phyloP scores from a whole-genome alignment of 2,329 filamentous ascomycete genomes.

The Fusarium sp. region DNA sequence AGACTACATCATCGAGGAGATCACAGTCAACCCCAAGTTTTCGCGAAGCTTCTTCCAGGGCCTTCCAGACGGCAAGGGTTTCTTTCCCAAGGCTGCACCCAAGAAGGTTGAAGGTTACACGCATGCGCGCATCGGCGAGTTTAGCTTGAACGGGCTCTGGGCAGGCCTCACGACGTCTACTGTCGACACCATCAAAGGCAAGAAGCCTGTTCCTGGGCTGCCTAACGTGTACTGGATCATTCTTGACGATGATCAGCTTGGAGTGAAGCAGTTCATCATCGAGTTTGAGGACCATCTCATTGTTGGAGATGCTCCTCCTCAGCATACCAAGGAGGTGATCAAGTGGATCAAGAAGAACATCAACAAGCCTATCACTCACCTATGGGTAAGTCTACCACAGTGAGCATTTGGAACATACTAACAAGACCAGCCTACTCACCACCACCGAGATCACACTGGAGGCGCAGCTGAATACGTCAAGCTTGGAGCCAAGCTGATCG shows the following conservation, averaged over 20 bases:
- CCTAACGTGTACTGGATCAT: constrained; percentile 23
- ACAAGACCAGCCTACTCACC: constrained; percentile 25
- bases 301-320: constrained; percentile 24
- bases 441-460: constrained; percentile 28
- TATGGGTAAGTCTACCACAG: constrained; percentile 14
- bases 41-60: background rate
- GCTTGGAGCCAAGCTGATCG: constrained; percentile 8
- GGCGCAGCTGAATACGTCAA: constrained; percentile 13
- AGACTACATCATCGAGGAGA: constrained; percentile 18
- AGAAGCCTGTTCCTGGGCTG: background rate
- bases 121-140: constrained; percentile 21
- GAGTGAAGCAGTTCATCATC: constrained; percentile 27
- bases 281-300: constrained; percentile 30
- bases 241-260: constrained; percentile 4
- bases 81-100: constrained; percentile 6
- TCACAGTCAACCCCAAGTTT: constrained; percentile 1
- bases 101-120: background rate
- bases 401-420: background rate
- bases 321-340: constrained; percentile 6
- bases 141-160: constrained; percentile 27
- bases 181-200: background rate
- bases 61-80: background rate
- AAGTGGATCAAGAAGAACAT: constrained; percentile 20
- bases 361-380: constrained; percentile 12
- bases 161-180: constrained; percentile 7